phyloP scores from a whole-genome alignment of 352 stramenopile species.

The Phytophthora idaei region DNA sequence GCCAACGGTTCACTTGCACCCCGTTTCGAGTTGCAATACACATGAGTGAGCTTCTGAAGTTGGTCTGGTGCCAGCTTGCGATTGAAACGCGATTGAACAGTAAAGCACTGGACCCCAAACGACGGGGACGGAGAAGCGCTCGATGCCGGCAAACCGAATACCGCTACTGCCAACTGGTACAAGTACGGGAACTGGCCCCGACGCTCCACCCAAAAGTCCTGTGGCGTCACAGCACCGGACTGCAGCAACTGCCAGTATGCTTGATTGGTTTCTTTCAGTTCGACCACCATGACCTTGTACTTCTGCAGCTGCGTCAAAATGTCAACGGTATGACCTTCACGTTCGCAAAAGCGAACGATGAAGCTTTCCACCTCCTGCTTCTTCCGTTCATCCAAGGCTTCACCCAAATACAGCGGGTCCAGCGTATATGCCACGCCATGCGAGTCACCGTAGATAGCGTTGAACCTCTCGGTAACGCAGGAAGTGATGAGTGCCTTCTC shows the following conservation, averaged over 20 bases:
- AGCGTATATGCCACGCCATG: constrained; percentile 69
- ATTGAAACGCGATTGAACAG: constrained; percentile 53
- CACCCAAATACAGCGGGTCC: constrained; percentile 60
- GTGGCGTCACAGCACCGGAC: constrained; percentile 48
- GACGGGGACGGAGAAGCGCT: constrained; percentile 42
- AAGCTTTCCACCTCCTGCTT: constrained; percentile 53
- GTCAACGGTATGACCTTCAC: constrained; percentile 39
- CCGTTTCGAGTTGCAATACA: constrained; percentile 62
- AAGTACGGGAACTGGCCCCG: constrained; percentile 59
- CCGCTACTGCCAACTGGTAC: constrained; percentile 58
- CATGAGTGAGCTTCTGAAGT: constrained; percentile 62
- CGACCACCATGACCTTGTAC: constrained; percentile 51
- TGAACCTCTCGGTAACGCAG: constrained; percentile 67
- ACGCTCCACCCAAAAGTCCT: constrained; percentile 68
- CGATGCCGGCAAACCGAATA: constrained; percentile 61
- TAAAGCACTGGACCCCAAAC: constrained; percentile 39
- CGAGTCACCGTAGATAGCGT: constrained; percentile 63
- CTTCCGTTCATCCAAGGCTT: constrained; percentile 52
- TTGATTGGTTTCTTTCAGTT: constrained; percentile 62
- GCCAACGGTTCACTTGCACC: constrained; percentile 5
- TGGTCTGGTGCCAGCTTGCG: constrained; percentile 43
- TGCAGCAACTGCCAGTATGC: constrained; percentile 61
- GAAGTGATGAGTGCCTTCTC: constrained; percentile 74
- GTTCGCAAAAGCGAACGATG: constrained; percentile 52
- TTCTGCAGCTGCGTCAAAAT: constrained; percentile 55